These are phyloP conservation scores for Cryptococcus jaspeensis DNA, from an alignment of 1,284 basidiomycete genomes.

Conservation along the genomic window DNA sequence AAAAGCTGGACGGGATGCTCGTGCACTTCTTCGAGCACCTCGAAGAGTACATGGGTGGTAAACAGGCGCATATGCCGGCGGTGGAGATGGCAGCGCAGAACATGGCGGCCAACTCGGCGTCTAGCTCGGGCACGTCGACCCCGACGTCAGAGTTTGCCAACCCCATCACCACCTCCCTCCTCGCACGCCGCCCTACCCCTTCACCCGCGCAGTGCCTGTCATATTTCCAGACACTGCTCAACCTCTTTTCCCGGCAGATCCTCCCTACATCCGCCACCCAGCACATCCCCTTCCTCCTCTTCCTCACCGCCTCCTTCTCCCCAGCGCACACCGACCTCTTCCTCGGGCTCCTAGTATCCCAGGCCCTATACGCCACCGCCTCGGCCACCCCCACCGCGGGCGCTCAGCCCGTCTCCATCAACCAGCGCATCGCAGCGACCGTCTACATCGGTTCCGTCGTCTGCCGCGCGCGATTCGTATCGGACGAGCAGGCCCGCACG, in stretches of 20 bases:
- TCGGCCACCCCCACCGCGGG: conserved; percentile 20
- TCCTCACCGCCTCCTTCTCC: conserved; percentile 91
- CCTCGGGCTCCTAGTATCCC: conserved; percentile 85
- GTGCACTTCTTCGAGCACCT: conserved; percentile 77
- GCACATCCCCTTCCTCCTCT: conserved; percentile 95
- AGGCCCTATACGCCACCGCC: conserved; percentile 74
- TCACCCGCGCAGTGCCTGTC: conserved; percentile 46
- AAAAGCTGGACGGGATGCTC: conserved; percentile 87
- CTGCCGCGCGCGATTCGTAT: conserved; percentile 83
- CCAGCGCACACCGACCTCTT: conserved; percentile 88
- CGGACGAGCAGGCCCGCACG: conserved; percentile 68
- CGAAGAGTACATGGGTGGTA: conserved; percentile 48
- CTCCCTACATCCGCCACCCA: conserved; percentile 94
- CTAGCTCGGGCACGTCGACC: conserved; percentile 33
- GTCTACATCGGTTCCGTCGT: conserved; percentile 92
- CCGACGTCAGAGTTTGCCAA: conserved; percentile 29
- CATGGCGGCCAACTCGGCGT: conserved; percentile 15
- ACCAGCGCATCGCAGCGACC: conserved; percentile 73
- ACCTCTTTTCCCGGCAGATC: conserved; percentile 89
- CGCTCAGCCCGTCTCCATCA: conserved; percentile 35
- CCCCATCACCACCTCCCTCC: conserved; percentile 21
- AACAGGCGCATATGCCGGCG: conserved; percentile 21
- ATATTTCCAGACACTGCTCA: conserved; percentile 83
- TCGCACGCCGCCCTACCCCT: conserved; percentile 13
- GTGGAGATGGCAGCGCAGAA: conserved; percentile 38